Evolutionary conservation across 176 grass and related monocot genomes (phyloP), one percentile per base, ranked within the genome.

Genomic region (Zizania latifolia): DNA sequence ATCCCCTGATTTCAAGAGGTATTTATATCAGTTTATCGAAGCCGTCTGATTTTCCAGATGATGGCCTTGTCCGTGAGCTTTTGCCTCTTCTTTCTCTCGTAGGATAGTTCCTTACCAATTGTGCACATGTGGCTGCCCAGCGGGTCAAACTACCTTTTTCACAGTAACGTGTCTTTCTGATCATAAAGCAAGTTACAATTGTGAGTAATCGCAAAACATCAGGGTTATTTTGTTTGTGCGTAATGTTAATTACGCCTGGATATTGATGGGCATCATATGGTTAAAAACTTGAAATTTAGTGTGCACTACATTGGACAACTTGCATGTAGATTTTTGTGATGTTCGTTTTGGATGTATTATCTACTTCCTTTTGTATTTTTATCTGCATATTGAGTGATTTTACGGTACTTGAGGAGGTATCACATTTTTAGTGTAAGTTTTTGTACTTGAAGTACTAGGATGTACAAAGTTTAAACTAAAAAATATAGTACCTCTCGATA

Each of bases 41-140:
- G 17, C 10, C 2, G 0, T 53, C 31, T 48, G 26, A 32, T 82
- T 30, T 64, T 1, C 13, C 34, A 24, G 16, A 64, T 81, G 29
- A 55, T 12, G 1, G 23, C 41, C 63, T 36, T 64, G 6, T 41
- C 23, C 19, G 1, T 1, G 2, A 29, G 1, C 7, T 54, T 73
- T 53, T n/a, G 1, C 17, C 33, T 41, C 31, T 22, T 21, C 62
- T 81, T 14, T 50, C 58, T 62, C 16, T 63, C 55, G 12, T 54
- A 10, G 6, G 21, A 38, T 37, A 33, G 14, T 62, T 38, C 12
- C 33, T 62, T 38, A 27, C 21, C 0, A 3, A 16, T 51, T 35
- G 6, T 61, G 72, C 31, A 62, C 59, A 59, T 83, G 59, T n/a
- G 51, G 50, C 16, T 65, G 70, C 10, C 17, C 11, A 85, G 14